Percentiles rank a stretch among this genome's conserved stretches.
Conservation (phyloP, 306 rosid genomes). For the Spatholobus suberectus region DNA sequence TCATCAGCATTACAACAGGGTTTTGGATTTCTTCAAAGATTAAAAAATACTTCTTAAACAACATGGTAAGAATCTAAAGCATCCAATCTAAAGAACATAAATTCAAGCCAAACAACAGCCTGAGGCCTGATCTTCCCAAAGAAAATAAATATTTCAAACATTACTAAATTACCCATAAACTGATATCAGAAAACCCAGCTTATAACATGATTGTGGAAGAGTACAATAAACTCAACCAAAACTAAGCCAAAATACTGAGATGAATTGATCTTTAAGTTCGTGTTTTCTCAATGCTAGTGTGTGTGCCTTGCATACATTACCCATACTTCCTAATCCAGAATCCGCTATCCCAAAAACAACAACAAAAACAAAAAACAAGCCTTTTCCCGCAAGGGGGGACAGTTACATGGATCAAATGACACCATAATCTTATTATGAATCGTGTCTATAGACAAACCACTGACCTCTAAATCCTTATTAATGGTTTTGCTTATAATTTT, state of each 20-base stretch:
- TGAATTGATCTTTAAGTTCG: neutral
- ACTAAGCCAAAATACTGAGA: neutral
- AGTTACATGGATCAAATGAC: neutral
- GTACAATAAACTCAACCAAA: neutral
- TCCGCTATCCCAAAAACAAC: neutral
- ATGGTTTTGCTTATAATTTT: neutral
- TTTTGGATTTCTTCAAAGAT: neutral
- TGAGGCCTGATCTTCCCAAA: neutral
- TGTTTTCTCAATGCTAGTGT: neutral
- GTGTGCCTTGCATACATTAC: neutral
- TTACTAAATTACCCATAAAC: neutral
- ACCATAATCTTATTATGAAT: neutral
- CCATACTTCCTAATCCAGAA: neutral
- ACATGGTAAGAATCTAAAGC: neutral
- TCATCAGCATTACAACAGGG: constrained; percentile 7
- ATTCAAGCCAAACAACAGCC: neutral
- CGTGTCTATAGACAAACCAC: neutral
- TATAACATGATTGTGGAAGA: neutral
- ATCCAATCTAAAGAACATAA: neutral
- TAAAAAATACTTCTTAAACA: neutral
- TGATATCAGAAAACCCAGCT: neutral
- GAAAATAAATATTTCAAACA: neutral
- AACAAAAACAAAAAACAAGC: neutral
- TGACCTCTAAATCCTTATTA: neutral
- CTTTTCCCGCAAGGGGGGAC: neutral